Evolutionary conservation across 108 stramenopile genomes (phyloP), one percentile per base, ranked within the genome.

Genomic region (Discostella pseudostelligera): DNA sequence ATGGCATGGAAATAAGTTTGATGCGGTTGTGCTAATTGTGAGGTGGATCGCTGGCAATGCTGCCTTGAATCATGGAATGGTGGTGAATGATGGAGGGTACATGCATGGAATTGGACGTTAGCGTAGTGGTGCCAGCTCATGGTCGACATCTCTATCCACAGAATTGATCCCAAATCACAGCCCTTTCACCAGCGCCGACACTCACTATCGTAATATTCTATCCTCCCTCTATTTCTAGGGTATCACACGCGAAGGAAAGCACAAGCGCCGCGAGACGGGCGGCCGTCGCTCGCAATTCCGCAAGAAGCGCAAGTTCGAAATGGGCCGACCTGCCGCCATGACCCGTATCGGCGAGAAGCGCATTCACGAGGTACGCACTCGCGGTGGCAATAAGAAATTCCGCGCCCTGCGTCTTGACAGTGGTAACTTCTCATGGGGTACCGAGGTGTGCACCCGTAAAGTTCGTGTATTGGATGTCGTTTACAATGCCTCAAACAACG

Each of bases 401-500:
- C 97, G 99, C 65, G 99, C 99, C 48, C 79, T 98, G 26, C 81
- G 94, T 43, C 85, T 99, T 40, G 98, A 99, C 49, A 69, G 83
- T 47, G 99, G 99, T 66, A 99, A 98, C 91, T 99, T 97, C 83
- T 90, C 94, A 39, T 99, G 99, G 99, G 96, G 97, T 45, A 87
- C 97, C 59, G 97, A 98, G 79, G 94, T 96, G 35, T 87, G 88
- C 88, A 98, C 99, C 44, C 93, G 97, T 68, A 99, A 99, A 93
- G 94, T 98, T 29, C 96, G 97, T 83, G 96, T 99, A 56, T 84
- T 99, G 70, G 99, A 99, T 77, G 99, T 99, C 8, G 83, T 87
- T 29, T 99, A 98, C 96, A 99, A 99, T 79, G 94, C 98, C 54
- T 96, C 97, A 79, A 99, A 99, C 88, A 99, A 99, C 94, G 99